Evolutionary conservation across 2,329 filamentous ascomycete genomes (phyloP).

Genomic region (Lojkania enalia): DNA sequence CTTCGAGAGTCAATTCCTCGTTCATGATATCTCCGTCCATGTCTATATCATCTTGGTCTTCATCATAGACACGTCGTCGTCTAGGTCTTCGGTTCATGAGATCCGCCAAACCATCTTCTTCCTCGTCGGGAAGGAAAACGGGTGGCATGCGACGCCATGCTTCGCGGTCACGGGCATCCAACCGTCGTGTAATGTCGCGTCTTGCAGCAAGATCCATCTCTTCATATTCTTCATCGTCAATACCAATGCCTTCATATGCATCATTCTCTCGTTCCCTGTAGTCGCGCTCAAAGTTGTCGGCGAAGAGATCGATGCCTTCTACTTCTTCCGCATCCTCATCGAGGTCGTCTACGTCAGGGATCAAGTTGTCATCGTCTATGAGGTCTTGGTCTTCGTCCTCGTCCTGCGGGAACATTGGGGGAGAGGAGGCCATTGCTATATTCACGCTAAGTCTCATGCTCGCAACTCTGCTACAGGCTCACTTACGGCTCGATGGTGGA

Average conservation of each 20-base stretch:
- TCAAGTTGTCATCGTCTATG: constrained; percentile 68
- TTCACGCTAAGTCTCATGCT: constrained; percentile 12
- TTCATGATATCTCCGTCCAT: constrained; percentile 95
- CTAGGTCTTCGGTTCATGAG: constrained; percentile 83
- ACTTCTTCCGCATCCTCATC: constrained; percentile 72
- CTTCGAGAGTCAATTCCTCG: constrained; percentile 90
- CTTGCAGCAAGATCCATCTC: constrained; percentile 68
- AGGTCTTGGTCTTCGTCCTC: constrained; percentile 73
- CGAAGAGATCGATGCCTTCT: constrained; percentile 72
- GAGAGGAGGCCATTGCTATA: constrained; percentile 61
- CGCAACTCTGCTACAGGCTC: not conserved
- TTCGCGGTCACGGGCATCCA: constrained; percentile 75
- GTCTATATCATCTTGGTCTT: constrained; percentile 85
- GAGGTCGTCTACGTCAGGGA: constrained; percentile 66
- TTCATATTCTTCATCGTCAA: constrained; percentile 80
- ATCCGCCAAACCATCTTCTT: constrained; percentile 82
- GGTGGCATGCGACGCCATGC: constrained; percentile 67
- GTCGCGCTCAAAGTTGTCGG: constrained; percentile 67
- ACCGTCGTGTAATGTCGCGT: constrained; percentile 70
- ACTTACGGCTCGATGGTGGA: constrained; percentile 67
- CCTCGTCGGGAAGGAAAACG: constrained; percentile 78
- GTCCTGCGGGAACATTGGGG: constrained; percentile 67
- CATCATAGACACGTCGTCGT: constrained; percentile 87
- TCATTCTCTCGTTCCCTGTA: constrained; percentile 59
- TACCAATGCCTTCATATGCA: constrained; percentile 68